phyloP scores from a whole-genome alignment of 306 rosid genomes.

The Dalbergia oliveri region DNA sequence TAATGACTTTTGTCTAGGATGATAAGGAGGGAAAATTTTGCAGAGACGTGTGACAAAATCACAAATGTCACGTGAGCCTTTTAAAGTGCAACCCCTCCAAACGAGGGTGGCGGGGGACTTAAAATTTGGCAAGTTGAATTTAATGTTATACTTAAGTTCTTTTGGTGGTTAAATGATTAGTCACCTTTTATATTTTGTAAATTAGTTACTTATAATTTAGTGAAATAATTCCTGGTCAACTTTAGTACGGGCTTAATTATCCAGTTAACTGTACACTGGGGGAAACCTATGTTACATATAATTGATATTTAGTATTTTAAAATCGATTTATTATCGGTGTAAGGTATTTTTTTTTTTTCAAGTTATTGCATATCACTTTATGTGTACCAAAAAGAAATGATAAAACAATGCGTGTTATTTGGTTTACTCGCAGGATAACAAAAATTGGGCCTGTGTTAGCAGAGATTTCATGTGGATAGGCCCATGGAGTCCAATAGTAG shows the following conservation, averaged over 20 bases:
- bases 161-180: neutral
- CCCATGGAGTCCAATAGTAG: too few species aligned
- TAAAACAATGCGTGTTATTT: too few species aligned
- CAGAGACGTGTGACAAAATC: constrained; percentile 30
- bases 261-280: neutral
- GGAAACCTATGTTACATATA: neutral
- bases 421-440: too few species aligned
- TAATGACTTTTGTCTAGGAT: constrained; percentile 36
- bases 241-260: neutral
- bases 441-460: too few species aligned
- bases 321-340: too few species aligned
- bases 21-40: constrained; percentile 21
- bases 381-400: too few species aligned
- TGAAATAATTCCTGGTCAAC: constrained; percentile 1
- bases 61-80: constrained; percentile 51
- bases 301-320: too few species aligned
- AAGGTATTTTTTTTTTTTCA: too few species aligned
- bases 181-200: neutral
- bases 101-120: neutral
- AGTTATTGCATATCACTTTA: too few species aligned
- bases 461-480: too few species aligned
- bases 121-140: constrained; percentile 20
- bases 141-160: constrained; percentile 6
- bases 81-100: neutral
- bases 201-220: neutral